These are phyloP conservation scores for Cladorrhinum sp. DNA, from an alignment of 2,329 filamentous ascomycete species.

Conservation along the genomic window DNA sequence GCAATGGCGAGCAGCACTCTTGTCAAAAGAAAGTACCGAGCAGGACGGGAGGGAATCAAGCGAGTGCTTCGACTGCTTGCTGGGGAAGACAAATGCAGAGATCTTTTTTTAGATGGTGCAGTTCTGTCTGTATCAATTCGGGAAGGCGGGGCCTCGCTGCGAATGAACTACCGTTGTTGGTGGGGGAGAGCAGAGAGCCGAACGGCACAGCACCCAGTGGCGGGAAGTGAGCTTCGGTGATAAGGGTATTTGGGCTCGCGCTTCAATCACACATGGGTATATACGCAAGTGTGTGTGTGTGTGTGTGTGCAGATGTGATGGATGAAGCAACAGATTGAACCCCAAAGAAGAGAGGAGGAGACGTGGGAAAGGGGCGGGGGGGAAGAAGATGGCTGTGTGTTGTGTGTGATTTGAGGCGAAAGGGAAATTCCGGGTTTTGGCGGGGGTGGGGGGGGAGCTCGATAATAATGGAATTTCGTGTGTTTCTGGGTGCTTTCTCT, in stretches of 20 bases:
- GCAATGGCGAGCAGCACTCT: too few species aligned
- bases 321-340: background rate
- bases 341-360: background rate
- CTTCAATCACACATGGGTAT: background rate
- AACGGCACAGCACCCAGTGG: constrained; percentile 2
- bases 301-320: background rate
- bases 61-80: background rate
- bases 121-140: background rate
- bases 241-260: background rate
- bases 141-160: background rate
- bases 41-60: constrained; percentile 1
- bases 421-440: background rate
- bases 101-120: background rate
- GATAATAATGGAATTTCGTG: background rate
- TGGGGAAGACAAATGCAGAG: too few species aligned
- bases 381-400: background rate
- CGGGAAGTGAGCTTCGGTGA: background rate
- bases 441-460: background rate
- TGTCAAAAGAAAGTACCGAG: background rate
- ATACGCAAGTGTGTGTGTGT: background rate
- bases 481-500: background rate
- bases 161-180: background rate
- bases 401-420: background rate
- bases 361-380: background rate
- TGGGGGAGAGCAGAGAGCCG: background rate